Base-by-base conservation (phyloP, 2,329 filamentous ascomycete species). In the Lasiodiplodia theobromae region DNA sequence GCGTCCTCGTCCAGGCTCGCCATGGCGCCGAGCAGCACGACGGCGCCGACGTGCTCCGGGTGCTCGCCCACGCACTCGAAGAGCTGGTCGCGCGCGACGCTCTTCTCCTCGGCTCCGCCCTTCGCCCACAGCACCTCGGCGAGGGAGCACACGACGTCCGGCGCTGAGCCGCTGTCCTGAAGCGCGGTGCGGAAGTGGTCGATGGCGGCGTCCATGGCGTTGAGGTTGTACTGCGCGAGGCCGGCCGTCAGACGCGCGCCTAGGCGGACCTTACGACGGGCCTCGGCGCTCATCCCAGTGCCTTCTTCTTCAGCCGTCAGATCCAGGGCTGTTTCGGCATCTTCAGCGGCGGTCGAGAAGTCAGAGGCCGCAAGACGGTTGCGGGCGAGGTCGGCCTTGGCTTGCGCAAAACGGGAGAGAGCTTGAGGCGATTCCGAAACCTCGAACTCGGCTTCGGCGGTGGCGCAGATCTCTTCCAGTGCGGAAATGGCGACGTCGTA, bases 71-170 rank as follows among this genome's bases (percentile, higher is more conserved):
- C 90, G 44, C 92, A 90, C 16, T 90, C 89, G 74, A 97, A 95
- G 0, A 99, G 85, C 71, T 92, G 88, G 65, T 92, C 89, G 3
- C 93, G 87, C 18, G 95, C 94, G 70, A 92, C 89, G 62, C 90
- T 88, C 57, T 91, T 88, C 67, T 94, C 92, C 0, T 89, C 86
- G 7, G 91, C 88, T 0, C 89, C 89, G 10, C 92, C 94, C 71
- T 93, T 93, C 0, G 94, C 94, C 95, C 96, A 99, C 0, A 98
- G 86, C 0, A 98, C 92, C 79, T 98, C 93, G 0, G 94, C 92
- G 14, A 98, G 85, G 14, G 97, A 85, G 75, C 94, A 97, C 0
- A 94, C 90, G 1, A 95, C 91, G 75, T 97, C 94, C 0, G 94
- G 91, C 70, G 93, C 89, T 47, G 87, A 87, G 37, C 87, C 82